Evolutionary conservation across 2,329 filamentous ascomycete species (phyloP).

Genomic region (Metarhizium brunneum): DNA sequence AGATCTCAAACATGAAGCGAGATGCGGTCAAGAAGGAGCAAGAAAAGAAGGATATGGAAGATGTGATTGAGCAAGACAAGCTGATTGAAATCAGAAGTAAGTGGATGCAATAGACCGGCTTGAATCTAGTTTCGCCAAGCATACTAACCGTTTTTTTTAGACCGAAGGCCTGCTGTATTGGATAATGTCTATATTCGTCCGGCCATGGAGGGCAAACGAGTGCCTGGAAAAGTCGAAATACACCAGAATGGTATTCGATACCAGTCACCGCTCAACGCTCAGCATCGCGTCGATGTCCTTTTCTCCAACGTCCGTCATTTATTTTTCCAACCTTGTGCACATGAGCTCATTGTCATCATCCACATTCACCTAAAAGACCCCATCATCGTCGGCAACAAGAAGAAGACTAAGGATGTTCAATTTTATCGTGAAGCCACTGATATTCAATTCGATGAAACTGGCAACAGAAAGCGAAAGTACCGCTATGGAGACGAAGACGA

Average conservation of each 20-base stretch:
- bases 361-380: conserved; percentile 97
- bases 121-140: background rate
- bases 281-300: conserved; percentile 82
- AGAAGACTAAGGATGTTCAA: conserved; percentile 98
- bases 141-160: conserved; percentile 39
- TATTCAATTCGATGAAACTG: conserved; percentile 97
- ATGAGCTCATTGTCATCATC: conserved; percentile 95
- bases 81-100: conserved; percentile 85
- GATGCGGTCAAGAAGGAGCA: conserved; percentile 86
- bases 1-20: conserved; percentile 95
- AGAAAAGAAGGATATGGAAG: conserved; percentile 99
- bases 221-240: conserved; percentile 92
- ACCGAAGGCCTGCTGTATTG: conserved; percentile 80
- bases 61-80: conserved; percentile 98
- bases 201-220: conserved; percentile 91
- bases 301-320: conserved; percentile 98
- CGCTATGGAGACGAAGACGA: conserved; percentile 97
- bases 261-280: conserved; percentile 67
- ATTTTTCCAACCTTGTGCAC: conserved; percentile 96
- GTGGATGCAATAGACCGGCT: conserved; percentile 14
- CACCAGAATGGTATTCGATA: conserved; percentile 99
- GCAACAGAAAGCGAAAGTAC: conserved; percentile 95
- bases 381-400: conserved; percentile 93
- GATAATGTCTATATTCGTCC: conserved; percentile 95
- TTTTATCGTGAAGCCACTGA: conserved; percentile 98